Evolutionary conservation across 108 stramenopile genomes (phyloP).

Genomic region (Conticribra guillardii): DNA sequence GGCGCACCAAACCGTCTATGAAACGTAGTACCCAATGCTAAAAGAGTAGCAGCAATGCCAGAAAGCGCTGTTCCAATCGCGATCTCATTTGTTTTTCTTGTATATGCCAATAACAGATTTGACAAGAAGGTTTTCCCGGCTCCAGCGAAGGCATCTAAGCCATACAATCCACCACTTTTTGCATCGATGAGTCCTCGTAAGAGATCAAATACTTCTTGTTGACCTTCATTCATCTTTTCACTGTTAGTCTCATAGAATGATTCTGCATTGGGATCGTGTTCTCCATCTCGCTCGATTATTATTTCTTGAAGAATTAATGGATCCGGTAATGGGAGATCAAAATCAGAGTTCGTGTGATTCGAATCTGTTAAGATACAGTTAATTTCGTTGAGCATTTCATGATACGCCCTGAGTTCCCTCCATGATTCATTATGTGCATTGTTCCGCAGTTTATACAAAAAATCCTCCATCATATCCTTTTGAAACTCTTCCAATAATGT

Average conservation of each 20-base stretch:
- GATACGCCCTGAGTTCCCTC: no score
- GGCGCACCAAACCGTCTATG: conserved; percentile 10
- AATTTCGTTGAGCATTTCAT: no score
- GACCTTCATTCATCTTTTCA: neutral
- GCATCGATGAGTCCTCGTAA: neutral
- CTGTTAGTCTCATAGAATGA: neutral
- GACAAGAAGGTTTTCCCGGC: neutral
- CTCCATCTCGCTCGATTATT: no score
- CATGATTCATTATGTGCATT: no score
- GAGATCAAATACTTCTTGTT: neutral
- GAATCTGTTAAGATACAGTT: no score
- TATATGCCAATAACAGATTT: conserved; percentile 14
- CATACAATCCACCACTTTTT: neutral
- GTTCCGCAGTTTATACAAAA: no score
- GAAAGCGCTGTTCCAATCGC: conserved; percentile 10
- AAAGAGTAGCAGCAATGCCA: conserved; percentile 12
- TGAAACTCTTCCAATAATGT: neutral
- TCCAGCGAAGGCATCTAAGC: neutral
- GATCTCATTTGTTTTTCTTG: neutral
- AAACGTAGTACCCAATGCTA: conserved; percentile 12
- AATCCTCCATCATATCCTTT: neutral
- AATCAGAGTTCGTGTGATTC: no score
- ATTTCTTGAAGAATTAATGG: no score
- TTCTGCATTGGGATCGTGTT: no score
- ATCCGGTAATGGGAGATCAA: no score